Base-by-base conservation (phyloP, 345 rosid genomes). In the Melaleuca quinquenervia region DNA sequence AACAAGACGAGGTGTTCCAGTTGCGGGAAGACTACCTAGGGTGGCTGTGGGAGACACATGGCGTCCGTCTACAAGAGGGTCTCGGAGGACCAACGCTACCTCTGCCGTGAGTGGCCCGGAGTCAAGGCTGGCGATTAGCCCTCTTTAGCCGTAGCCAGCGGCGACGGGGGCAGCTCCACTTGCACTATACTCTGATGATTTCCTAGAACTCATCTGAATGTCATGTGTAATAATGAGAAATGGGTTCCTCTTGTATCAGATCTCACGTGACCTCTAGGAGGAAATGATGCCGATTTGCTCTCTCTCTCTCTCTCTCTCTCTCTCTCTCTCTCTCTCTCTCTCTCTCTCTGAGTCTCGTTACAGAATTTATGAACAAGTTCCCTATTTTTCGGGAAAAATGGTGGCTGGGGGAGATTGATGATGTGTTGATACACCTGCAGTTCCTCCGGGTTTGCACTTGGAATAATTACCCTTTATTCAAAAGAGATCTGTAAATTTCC, bases 11-110 rank as follows among this genome's bases (percentile, higher is more conserved):
- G 80, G 82, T 91, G 93, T 85, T 88, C 91, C 10, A 85, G 82
- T 15, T 90, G 92, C 87, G 90, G 90, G 36, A 91, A 91, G 87
- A 90, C 87, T 62, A 86, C 89, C 6, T 91, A 92, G 92, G 90
- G 88, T 13, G 92, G 91, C 29, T 90, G 91, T 82, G 92, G 92
- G 14, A 85, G 90, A 76, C 93, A 92, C 60, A 90, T 92, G 7
- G 58, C 82, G 2, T 84, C 90, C 50, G 88, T 91, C 32, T 88
- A 91, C 75, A 74, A 52, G 24, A 82, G 88, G 27, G 84, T 90
- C 76, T 85, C 87, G 1, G 82, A 91, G 50, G 92, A 88, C 50
- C 90, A 87, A 7, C 91, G 85, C 84, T 91, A 89, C 51, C 82
- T 52, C 36, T 91, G 92, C 88, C 90, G 62, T 55, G 86, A 50